phyloP scores from a whole-genome alignment of 1,284 basidiomycete species.

The Apiotrichum brassicae region DNA sequence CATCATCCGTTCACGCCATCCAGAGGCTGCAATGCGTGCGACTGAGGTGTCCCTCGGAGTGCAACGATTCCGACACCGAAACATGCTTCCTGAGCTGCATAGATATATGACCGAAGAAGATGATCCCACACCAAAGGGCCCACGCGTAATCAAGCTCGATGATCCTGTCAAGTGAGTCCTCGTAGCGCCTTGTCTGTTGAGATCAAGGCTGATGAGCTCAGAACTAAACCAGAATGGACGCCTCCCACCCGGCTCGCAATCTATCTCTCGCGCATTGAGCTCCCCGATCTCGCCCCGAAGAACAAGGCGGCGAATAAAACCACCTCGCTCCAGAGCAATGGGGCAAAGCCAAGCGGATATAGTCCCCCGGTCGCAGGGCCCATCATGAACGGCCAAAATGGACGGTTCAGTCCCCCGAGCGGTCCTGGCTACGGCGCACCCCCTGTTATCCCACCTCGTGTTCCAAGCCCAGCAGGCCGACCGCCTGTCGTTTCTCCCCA shows the following conservation, averaged over 20 bases:
- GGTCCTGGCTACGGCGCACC: not conserved
- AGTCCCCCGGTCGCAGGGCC: not conserved
- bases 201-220: too few relatives aligned
- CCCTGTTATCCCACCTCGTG: not conserved
- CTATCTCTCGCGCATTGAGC: slow-evolving; percentile 42
- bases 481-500: not conserved
- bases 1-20: slow-evolving; percentile 32
- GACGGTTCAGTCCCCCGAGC: not conserved
- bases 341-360: too few relatives aligned
- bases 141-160: slow-evolving; percentile 42
- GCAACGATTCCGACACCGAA: slow-evolving; percentile 41
- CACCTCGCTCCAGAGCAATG: not conserved
- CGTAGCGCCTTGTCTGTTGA: too few relatives aligned
- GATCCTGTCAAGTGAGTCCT: slow-evolving; percentile 22
- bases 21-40: slow-evolving; percentile 34
- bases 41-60: slow-evolving; percentile 40
- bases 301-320: not conserved
- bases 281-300: slow-evolving; percentile 38
- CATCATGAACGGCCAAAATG: not conserved
- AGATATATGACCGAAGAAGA: slow-evolving; percentile 44
- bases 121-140: slow-evolving; percentile 14
- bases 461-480: not conserved
- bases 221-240: slow-evolving; percentile 15
- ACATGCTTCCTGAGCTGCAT: slow-evolving; percentile 34
- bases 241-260: slow-evolving; percentile 40